Percentiles rank a stretch among this genome's conserved stretches.
Conservation (phyloP, 805 yeast genomes). For the Wickerhamomyces chambardii region DNA sequence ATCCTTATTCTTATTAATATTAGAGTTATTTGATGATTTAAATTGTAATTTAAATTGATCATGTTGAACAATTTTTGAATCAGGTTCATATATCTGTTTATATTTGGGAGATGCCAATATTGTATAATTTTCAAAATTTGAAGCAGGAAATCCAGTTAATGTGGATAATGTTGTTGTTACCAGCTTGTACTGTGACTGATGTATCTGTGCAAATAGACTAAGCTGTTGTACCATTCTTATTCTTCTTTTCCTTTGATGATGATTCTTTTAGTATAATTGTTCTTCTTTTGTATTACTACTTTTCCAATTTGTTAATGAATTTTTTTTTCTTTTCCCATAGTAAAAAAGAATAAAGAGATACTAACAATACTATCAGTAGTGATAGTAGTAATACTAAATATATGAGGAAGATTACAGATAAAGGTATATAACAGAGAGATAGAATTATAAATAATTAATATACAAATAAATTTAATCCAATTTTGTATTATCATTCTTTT, state of each 20-base stretch:
- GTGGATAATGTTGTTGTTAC: slow-evolving; percentile 12
- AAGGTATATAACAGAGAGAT: too few species aligned
- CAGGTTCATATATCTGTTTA: slow-evolving; percentile 18
- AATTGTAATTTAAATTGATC: slow-evolving; percentile 16
- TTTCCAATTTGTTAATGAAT: too few species aligned
- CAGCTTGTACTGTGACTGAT: slow-evolving; percentile 8
- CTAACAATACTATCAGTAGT: too few species aligned
- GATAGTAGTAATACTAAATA: too few species aligned
- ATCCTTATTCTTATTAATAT: slow-evolving; percentile 7
- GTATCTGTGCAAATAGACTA: slow-evolving; percentile 11
- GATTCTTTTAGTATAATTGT: too few species aligned
- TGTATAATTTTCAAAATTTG: slow-evolving; percentile 5
- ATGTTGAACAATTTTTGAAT: slow-evolving; percentile 15
- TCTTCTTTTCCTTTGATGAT: too few species aligned
- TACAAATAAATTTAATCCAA: slow-evolving; percentile 6
- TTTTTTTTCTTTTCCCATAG: too few species aligned
- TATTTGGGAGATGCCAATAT: slow-evolving; percentile 13
- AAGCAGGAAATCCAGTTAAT: slow-evolving; percentile 12
- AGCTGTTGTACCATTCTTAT: slow-evolving; percentile 16
- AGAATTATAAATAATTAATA: too few species aligned
- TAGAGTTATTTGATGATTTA: slow-evolving; percentile 8
- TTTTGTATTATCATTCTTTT: slow-evolving; percentile 28
- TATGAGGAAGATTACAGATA: too few species aligned
- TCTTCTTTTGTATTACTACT: too few species aligned
- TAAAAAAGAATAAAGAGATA: too few species aligned